Percentiles rank a stretch among this genome's conserved stretches.
Conservation (phyloP, 2,329 filamentous ascomycete species). For the Cladosporium sp. region DNA sequence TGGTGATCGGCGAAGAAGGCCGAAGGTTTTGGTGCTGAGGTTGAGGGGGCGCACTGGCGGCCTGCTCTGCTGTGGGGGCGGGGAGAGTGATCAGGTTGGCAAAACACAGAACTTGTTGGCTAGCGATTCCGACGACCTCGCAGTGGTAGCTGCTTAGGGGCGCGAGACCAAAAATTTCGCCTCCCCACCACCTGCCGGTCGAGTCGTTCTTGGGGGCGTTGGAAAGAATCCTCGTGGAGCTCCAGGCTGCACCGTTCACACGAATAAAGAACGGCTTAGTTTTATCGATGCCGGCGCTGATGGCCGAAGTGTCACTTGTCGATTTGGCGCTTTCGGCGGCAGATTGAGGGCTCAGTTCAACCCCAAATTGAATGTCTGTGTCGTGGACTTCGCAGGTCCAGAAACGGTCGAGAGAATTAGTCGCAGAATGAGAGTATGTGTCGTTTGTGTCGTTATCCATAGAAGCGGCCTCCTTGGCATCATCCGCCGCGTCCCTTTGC, state of each 20-base stretch:
- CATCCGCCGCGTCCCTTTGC: constrained; percentile 68
- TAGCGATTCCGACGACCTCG: constrained; percentile 66
- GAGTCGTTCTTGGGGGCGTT: constrained; percentile 29
- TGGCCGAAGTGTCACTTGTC: constrained; percentile 33
- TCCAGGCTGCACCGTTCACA: constrained; percentile 74
- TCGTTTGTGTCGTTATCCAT: constrained; percentile 58
- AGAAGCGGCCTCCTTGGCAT: constrained; percentile 66
- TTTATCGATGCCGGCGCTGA: constrained; percentile 50
- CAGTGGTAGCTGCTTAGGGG: constrained; percentile 71
- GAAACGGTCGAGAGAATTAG: constrained; percentile 55
- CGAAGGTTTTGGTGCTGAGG: constrained; percentile 59
- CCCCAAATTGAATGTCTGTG: constrained; percentile 66
- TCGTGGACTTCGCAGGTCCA: constrained; percentile 77
- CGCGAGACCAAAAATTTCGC: constrained; percentile 61
- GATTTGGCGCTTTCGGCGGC: constrained; percentile 8
- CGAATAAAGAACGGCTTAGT: constrained; percentile 72
- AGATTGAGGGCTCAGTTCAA: constrained; percentile 27
- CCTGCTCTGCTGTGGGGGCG: constrained; percentile 53
- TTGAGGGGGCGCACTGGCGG: constrained; percentile 43
- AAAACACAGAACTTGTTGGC: constrained; percentile 61
- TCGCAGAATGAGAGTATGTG: constrained; percentile 67
- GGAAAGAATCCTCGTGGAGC: constrained; percentile 62
- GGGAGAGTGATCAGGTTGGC: constrained; percentile 64
- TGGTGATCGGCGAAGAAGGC: constrained; percentile 70
- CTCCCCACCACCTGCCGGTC: constrained; percentile 56